Percentiles rank a stretch among this genome's conserved stretches.
Conservation (phyloP, 2,329 filamentous ascomycete genomes). For the Sporothrix pallida region DNA sequence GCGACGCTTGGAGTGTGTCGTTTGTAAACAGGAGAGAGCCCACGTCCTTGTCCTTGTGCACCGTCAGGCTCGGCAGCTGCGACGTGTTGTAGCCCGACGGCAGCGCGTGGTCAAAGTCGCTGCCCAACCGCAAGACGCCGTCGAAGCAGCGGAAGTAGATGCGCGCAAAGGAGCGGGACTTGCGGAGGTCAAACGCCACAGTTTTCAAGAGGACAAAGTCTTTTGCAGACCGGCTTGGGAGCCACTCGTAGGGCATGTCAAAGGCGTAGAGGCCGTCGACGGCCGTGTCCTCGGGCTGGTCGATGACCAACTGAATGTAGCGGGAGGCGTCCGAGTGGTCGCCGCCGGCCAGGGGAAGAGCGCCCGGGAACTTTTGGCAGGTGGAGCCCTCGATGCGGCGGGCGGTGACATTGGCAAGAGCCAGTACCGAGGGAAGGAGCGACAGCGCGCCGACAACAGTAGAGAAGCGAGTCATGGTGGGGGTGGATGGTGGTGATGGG, state of each 20-base stretch:
- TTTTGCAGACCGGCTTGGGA: not conserved
- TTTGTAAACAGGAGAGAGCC: not conserved
- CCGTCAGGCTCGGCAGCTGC: slow-evolving; percentile 1
- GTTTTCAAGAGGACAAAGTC: not conserved
- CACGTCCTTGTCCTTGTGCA: slow-evolving; percentile 13
- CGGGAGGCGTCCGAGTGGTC: not conserved
- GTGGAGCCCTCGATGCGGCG: not conserved
- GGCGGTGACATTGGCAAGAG: slow-evolving; percentile 4
- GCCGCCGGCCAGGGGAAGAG: not conserved
- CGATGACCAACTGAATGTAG: not conserved
- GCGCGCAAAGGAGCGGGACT: not conserved
- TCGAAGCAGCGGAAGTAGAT: slow-evolving; percentile 17
- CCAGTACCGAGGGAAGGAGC: not conserved
- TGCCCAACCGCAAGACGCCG: slow-evolving; percentile 5
- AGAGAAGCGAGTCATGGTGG: not conserved
- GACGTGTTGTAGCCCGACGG: not conserved
- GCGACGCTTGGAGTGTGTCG: too few relatives aligned
- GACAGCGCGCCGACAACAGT: not conserved
- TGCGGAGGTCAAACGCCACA: slow-evolving; percentile 15
- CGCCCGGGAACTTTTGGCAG: not conserved
- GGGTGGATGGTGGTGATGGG: not conserved
- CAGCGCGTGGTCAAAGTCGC: not conserved
- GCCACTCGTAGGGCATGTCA: not conserved
- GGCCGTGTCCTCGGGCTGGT: slow-evolving; percentile 10
- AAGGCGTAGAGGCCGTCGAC: slow-evolving; percentile 16